A percentile compares a stretch with the other conserved stretches of the same genome.
Evolutionary conservation across 1,284 basidiomycete species (phyloP).

Genomic region (Malassezia globosa): DNA sequence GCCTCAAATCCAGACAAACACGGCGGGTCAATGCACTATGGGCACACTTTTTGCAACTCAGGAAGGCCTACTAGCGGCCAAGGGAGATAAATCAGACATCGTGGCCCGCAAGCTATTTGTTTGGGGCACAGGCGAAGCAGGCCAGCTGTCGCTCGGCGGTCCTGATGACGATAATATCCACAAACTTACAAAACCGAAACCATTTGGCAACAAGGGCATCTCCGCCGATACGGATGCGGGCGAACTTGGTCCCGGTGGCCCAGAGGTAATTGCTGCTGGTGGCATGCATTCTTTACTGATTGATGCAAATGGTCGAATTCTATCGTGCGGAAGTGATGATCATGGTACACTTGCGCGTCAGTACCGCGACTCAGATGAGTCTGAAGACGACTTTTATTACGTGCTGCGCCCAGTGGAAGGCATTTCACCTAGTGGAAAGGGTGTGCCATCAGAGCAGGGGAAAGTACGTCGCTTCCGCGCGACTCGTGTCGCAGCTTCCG

Average conservation of each 20-base stretch:
- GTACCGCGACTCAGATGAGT: slow-evolving; percentile 56
- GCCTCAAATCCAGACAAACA: background rate
- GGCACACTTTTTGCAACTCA: background rate
- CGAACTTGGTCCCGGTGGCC: slow-evolving; percentile 30
- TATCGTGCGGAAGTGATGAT: slow-evolving; percentile 78
- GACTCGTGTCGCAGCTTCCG: slow-evolving; percentile 68
- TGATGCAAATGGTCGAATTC: slow-evolving; percentile 33
- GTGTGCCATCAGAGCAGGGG: slow-evolving; percentile 61
- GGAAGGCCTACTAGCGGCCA: slow-evolving; percentile 6
- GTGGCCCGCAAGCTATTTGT: slow-evolving; percentile 41
- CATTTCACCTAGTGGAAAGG: slow-evolving; percentile 47
- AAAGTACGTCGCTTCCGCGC: slow-evolving; percentile 58
- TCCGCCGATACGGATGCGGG: slow-evolving; percentile 32
- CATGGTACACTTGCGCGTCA: slow-evolving; percentile 68
- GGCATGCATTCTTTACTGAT: slow-evolving; percentile 45
- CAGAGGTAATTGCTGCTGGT: slow-evolving; percentile 35
- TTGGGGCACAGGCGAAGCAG: slow-evolving; percentile 44
- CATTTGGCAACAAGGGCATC: slow-evolving; percentile 32
- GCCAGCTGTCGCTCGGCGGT: slow-evolving; percentile 41
- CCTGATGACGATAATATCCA: slow-evolving; percentile 41
- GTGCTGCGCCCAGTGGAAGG: slow-evolving; percentile 63
- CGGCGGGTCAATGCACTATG: slow-evolving; percentile 7
- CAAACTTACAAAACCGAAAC: slow-evolving; percentile 37
- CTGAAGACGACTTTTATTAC: slow-evolving; percentile 55
- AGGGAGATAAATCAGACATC: slow-evolving; percentile 20